phyloP scores from a whole-genome alignment of 306 rosid genomes.

The Cucurbita ficifolia region DNA sequence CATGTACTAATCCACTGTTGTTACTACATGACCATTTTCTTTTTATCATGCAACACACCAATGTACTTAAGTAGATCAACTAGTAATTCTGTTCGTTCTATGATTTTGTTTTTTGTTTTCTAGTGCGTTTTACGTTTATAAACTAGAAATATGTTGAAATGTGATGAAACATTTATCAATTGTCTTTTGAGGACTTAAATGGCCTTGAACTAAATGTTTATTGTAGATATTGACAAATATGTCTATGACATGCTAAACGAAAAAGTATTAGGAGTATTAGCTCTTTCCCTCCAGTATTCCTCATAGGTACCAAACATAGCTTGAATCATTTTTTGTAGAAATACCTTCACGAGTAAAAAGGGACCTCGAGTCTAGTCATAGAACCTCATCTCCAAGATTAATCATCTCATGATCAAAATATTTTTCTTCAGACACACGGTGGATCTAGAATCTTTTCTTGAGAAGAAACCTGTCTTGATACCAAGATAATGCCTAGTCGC shows the following conservation, averaged over 20 bases:
- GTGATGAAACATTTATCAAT: not conserved
- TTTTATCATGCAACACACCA: not conserved
- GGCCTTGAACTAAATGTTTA: not conserved
- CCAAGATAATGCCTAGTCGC: too few relatives aligned
- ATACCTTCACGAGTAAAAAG: not conserved
- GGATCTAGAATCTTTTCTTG: not conserved
- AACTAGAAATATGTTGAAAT: not conserved
- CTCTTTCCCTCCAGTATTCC: not conserved
- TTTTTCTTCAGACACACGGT: not conserved
- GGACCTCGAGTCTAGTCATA: not conserved
- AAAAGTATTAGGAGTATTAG: not conserved
- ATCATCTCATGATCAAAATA: not conserved
- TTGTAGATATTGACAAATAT: not conserved
- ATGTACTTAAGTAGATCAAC: too few relatives aligned
- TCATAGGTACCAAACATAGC: not conserved
- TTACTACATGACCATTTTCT: slow-evolving; percentile 4
- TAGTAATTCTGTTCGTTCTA: not conserved
- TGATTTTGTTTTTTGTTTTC: not conserved
- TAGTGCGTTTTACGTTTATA: not conserved
- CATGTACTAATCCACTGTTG: slow-evolving; percentile 32
- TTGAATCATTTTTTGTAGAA: not conserved
- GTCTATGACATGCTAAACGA: not conserved
- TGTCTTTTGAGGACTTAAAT: not conserved
- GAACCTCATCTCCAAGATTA: not conserved
- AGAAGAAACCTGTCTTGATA: too few relatives aligned